These are phyloP conservation scores for Penicillium capsulatum DNA, from an alignment of 2,329 filamentous ascomycete species.

Conservation along the genomic window DNA sequence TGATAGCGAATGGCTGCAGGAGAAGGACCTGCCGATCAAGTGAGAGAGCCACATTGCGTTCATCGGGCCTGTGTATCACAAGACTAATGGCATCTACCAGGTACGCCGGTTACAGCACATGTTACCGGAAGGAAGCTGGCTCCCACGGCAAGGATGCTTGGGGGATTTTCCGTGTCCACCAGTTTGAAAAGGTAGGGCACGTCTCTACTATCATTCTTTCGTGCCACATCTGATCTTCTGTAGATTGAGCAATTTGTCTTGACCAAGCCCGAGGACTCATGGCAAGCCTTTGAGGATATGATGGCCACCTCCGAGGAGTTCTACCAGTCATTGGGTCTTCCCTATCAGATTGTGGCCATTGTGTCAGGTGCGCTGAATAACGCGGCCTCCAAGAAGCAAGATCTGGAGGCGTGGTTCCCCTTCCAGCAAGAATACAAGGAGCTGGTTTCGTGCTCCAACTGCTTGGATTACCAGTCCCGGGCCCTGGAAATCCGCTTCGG, in stretches of 20 bases:
- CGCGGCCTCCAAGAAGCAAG: slow-evolving; percentile 84
- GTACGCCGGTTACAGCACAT: slow-evolving; percentile 87
- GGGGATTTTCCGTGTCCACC: slow-evolving; percentile 97
- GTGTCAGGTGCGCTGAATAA: slow-evolving; percentile 96
- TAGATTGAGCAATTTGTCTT: slow-evolving; percentile 73
- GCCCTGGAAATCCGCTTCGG: slow-evolving; percentile 91
- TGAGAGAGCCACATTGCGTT: slow-evolving; percentile 34
- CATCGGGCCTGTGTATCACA: not conserved
- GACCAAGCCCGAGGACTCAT: slow-evolving; percentile 83
- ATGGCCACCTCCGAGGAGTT: slow-evolving; percentile 88
- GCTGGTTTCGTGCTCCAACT: slow-evolving; percentile 95
- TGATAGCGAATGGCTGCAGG: slow-evolving; percentile 85
- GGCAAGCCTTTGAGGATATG: slow-evolving; percentile 93
- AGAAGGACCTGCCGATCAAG: slow-evolving; percentile 83
- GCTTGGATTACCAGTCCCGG: slow-evolving; percentile 93
- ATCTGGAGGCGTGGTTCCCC: slow-evolving; percentile 94
- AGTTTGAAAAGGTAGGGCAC: slow-evolving; percentile 79
- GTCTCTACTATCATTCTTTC: not conserved
- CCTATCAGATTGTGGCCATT: slow-evolving; percentile 88
- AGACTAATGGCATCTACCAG: slow-evolving; percentile 25
- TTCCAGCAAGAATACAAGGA: slow-evolving; percentile 98
- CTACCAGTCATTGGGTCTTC: slow-evolving; percentile 82
- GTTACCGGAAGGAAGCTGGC: slow-evolving; percentile 93
- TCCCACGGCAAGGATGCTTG: slow-evolving; percentile 89
- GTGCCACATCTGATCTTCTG: slow-evolving; percentile 10